Percentiles rank a stretch among this genome's conserved stretches.
Evolutionary conservation across 2,329 filamentous ascomycete species (phyloP).

Genomic region (Thyridium curvatum): DNA sequence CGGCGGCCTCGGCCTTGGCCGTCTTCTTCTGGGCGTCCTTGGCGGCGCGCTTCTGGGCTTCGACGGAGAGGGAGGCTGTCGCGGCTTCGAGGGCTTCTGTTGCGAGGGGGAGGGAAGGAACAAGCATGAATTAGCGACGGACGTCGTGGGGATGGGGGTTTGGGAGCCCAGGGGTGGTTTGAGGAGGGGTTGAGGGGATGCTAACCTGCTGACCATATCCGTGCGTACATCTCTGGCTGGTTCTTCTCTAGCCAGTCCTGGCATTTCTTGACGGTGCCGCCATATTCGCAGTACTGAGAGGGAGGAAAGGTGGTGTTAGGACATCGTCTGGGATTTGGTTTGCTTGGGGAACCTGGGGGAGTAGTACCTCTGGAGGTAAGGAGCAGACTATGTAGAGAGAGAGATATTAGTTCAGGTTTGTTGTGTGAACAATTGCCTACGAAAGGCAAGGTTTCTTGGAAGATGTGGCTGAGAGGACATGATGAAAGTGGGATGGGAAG

Average conservation of each 20-base stretch:
- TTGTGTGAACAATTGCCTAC: too few species aligned
- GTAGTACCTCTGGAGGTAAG: constrained; percentile 56
- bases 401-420: constrained; percentile 8
- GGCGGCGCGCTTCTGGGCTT: constrained; percentile 88
- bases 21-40: constrained; percentile 98
- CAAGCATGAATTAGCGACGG: constrained; percentile 4
- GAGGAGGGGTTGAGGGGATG: constrained; percentile 4
- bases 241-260: constrained; percentile 85
- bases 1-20: constrained; percentile 82
- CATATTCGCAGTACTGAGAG: constrained; percentile 99
- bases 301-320: too few species aligned
- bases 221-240: constrained; percentile 66
- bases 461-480: constrained; percentile 1
- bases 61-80: constrained; percentile 78
- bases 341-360: background rate
- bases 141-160: constrained; percentile 1
- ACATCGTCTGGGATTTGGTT: constrained; percentile 3
- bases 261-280: constrained; percentile 93
- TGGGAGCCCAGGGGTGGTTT: background rate
- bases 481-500: too few species aligned
- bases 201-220: constrained; percentile 81
- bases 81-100: constrained; percentile 76
- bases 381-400: constrained; percentile 48
- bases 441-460: constrained; percentile 1
- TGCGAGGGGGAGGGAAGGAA: background rate